Evolutionary conservation across 495 filamentous ascomycete genomes (phyloP).

Genomic region (Aspergillus olivimuriae): DNA sequence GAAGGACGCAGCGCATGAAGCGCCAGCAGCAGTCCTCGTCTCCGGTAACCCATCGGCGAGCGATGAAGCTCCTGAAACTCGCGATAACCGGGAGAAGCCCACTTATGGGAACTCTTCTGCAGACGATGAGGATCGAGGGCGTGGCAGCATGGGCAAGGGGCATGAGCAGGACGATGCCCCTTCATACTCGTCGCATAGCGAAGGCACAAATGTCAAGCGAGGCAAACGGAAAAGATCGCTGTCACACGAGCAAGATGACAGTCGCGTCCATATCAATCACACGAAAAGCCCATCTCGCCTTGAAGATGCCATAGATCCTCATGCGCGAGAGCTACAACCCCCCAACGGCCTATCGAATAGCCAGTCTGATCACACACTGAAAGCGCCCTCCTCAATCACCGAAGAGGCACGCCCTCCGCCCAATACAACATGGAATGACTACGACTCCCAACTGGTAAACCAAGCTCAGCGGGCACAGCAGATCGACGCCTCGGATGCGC

Average conservation of each 20-base stretch:
- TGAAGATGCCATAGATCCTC: conserved; percentile 12
- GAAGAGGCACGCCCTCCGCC: conserved; percentile 20
- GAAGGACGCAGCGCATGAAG: conserved; percentile 28
- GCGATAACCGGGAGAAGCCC: too few species aligned
- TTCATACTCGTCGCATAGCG: too few species aligned
- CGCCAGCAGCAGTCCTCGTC: too few species aligned
- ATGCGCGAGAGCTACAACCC: conserved; percentile 5
- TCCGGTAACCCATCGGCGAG: too few species aligned
- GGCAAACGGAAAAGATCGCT: conserved; percentile 40
- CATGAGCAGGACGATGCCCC: conserved; percentile 23
- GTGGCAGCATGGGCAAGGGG: too few species aligned
- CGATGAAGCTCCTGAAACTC: too few species aligned
- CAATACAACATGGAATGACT: conserved; percentile 35
- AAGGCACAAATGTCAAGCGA: too few species aligned
- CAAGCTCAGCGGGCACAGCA: conserved; percentile 41
- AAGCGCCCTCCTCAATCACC: too few species aligned
- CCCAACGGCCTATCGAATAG: too few species aligned
- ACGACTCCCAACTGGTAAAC: conserved; percentile 35
- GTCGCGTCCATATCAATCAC: conserved; percentile 8
- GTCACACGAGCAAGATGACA: conserved; percentile 26
- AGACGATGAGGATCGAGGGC: too few species aligned
- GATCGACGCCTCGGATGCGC: conserved; percentile 45
- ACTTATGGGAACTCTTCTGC: conserved; percentile 4
- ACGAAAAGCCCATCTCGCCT: conserved; percentile 16
- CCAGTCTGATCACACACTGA: too few species aligned